Evolutionary conservation across 2,329 filamentous ascomycete species (phyloP).

Genomic region (Thielaviopsis cerberus): DNA sequence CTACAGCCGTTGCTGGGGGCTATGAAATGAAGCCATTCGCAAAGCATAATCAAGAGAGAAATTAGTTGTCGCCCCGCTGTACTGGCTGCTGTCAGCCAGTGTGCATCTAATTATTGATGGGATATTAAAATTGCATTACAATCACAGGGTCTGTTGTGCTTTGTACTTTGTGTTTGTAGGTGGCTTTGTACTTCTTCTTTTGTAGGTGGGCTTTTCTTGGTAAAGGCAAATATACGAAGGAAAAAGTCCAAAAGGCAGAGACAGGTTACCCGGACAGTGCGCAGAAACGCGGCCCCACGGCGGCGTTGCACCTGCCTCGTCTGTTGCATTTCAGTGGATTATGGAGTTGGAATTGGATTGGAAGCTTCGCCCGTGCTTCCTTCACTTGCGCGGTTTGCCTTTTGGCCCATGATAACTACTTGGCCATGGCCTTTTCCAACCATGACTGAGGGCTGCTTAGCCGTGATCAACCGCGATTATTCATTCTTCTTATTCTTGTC

Average conservation of each 20-base stretch:
- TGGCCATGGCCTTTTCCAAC: background rate
- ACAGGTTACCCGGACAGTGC: constrained; percentile 1
- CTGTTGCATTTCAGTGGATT: constrained; percentile 3
- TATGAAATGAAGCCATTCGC: background rate
- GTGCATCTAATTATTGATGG: too few relatives aligned
- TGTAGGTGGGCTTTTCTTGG: background rate
- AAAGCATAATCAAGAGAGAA: background rate
- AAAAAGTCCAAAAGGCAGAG: background rate
- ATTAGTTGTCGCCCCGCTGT: background rate
- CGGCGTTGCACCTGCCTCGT: background rate
- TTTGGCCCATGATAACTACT: background rate
- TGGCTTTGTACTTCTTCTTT: too few relatives aligned
- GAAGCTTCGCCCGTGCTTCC: constrained; percentile 7
- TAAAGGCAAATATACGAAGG: background rate
- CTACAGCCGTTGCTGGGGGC: background rate
- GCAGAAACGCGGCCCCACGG: constrained; percentile 1
- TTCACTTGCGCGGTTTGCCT: background rate
- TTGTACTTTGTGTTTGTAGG: background rate
- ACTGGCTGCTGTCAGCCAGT: too few relatives aligned
- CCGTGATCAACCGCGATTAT: background rate
- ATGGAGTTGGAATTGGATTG: constrained; percentile 1
- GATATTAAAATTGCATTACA: too few relatives aligned
- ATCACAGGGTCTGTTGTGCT: background rate
- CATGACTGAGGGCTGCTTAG: background rate
- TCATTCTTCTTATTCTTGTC: background rate